Evolutionary conservation across 768 basidiomycete species (phyloP).

Genomic region (Holtermanniella nyarrowii): DNA sequence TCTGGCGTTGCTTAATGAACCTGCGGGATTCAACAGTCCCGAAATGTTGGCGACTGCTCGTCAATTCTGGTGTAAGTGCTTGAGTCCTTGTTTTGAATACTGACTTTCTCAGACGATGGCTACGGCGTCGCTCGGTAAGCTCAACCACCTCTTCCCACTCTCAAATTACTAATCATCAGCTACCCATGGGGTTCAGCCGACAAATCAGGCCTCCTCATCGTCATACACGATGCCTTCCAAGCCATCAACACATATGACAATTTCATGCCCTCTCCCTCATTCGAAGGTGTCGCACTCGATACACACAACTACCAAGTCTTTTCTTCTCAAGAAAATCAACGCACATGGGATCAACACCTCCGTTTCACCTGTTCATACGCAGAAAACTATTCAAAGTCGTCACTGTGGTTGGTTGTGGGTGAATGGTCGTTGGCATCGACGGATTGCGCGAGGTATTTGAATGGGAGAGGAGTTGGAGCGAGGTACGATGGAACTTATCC

Average conservation of each 20-base stretch:
- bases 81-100: background rate
- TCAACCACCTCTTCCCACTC: slow-evolving; percentile 8
- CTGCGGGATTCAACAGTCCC: slow-evolving; percentile 27
- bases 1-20: slow-evolving; percentile 39
- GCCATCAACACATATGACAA: slow-evolving; percentile 20
- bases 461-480: slow-evolving; percentile 37
- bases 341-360: slow-evolving; percentile 28
- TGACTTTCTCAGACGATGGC: slow-evolving; percentile 19
- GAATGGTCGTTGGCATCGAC: slow-evolving; percentile 39
- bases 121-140: slow-evolving; percentile 38
- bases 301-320: slow-evolving; percentile 40
- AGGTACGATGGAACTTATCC: slow-evolving; percentile 40
- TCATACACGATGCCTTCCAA: slow-evolving; percentile 39
- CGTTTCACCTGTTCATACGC: slow-evolving; percentile 19
- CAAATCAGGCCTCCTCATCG: slow-evolving; percentile 21
- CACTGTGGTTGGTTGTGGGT: slow-evolving; percentile 39
- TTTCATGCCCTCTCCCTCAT: slow-evolving; percentile 33
- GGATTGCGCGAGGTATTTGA: slow-evolving; percentile 39
- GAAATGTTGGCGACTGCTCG: slow-evolving; percentile 22
- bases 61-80: slow-evolving; percentile 21
- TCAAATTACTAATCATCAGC: background rate
- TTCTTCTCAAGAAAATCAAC: slow-evolving; percentile 19
- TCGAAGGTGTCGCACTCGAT: slow-evolving; percentile 36
- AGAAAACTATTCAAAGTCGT: slow-evolving; percentile 16
- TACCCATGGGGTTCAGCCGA: slow-evolving; percentile 12